A percentile compares a stretch with the other conserved stretches of the same genome.
phyloP scores from a whole-genome alignment of 495 filamentous ascomycete genomes.

The Xylaria castorea region DNA sequence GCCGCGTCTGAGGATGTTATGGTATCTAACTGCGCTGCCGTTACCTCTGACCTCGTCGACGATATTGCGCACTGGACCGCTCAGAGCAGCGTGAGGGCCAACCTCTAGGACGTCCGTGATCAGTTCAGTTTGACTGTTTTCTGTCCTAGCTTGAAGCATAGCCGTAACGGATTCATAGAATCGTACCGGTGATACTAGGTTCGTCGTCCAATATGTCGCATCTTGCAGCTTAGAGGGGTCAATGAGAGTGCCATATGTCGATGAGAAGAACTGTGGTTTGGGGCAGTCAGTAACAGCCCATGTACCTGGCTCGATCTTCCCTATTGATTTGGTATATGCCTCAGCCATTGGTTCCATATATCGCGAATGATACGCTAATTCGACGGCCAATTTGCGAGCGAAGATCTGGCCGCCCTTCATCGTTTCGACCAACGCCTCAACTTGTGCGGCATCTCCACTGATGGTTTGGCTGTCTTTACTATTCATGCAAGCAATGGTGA shows the following conservation, averaged over 20 bases:
- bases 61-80: conserved; percentile 55
- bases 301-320: neutral
- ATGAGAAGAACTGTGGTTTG: conserved; percentile 32
- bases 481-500: conserved; percentile 51
- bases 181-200: conserved; percentile 48
- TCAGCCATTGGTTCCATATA: conserved; percentile 41
- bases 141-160: conserved; percentile 17
- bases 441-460: conserved; percentile 40
- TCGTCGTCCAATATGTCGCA: conserved; percentile 46
- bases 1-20: neutral
- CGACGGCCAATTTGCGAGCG: conserved; percentile 34
- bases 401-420: conserved; percentile 28
- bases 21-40: neutral
- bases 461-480: conserved; percentile 50
- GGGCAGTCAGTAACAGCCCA: neutral
- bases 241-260: conserved; percentile 32
- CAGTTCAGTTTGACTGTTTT: neutral
- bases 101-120: conserved; percentile 18
- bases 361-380: conserved; percentile 41
- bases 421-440: conserved; percentile 34
- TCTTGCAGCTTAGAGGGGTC: conserved; percentile 18
- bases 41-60: conserved; percentile 26
- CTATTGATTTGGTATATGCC: conserved; percentile 26
- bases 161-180: conserved; percentile 44
- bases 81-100: conserved; percentile 42